Conservation (phyloP, 345 rosid genomes). For the Pistacia integerrima region DNA sequence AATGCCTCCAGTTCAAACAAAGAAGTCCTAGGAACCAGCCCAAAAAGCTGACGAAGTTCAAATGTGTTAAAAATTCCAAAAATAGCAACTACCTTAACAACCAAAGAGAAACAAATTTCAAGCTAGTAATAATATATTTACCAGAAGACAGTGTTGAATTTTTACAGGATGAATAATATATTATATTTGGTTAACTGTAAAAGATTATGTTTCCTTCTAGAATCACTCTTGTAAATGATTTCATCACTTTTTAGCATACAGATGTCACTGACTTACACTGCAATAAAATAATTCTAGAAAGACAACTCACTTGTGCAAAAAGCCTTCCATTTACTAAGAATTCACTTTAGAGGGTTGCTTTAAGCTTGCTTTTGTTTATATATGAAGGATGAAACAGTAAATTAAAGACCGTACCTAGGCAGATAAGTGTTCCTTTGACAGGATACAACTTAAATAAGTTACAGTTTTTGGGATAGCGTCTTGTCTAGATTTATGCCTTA, state of each 20-base stretch:
- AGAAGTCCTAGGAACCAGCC: conserved; percentile 38
- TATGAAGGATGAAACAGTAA: not conserved
- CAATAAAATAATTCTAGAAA: conserved; percentile 7
- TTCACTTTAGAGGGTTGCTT: not conserved
- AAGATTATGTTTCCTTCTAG: not conserved
- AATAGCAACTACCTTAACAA: not conserved
- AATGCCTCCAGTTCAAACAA: conserved; percentile 43
- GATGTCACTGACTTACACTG: not conserved
- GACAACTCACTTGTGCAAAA: conserved; percentile 1
- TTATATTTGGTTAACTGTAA: not conserved
- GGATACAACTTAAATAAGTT: not conserved
- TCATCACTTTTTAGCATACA: not conserved
- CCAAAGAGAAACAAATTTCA: not conserved
- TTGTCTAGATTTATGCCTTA: not conserved
- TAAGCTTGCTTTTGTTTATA: not conserved
- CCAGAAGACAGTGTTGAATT: not conserved
- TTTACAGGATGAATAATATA: not conserved
- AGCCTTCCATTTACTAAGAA: not conserved
- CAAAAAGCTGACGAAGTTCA: conserved; percentile 42
- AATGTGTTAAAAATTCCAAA: not conserved
- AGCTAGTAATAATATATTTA: not conserved
- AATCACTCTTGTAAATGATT: not conserved
- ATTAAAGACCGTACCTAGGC: not conserved
- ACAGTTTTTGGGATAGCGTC: not conserved
- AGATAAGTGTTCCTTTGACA: not conserved